Percentiles rank a stretch among this genome's conserved stretches.
Evolutionary conservation across 345 rosid species (phyloP).

Genomic region (Iberis pinnata): DNA sequence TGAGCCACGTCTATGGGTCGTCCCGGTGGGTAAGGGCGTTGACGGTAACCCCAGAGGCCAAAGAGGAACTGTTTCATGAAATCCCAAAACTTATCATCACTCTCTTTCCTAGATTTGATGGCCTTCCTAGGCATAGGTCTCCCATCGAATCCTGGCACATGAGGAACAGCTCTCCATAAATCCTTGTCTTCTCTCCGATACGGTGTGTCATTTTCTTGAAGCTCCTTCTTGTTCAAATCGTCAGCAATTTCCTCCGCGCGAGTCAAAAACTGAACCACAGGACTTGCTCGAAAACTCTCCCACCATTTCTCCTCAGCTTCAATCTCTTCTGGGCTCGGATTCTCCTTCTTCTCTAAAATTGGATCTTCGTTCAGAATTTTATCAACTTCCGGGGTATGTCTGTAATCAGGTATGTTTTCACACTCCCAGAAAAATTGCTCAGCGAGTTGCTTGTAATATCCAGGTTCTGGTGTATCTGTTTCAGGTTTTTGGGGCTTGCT

Average conservation of each 20-base stretch:
- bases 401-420: conserved; percentile 65
- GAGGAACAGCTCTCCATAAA: conserved; percentile 65
- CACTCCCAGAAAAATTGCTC: conserved; percentile 75
- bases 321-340: conserved; percentile 56
- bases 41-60: conserved; percentile 89
- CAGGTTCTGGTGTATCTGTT: conserved; percentile 33
- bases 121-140: conserved; percentile 89
- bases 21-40: conserved; percentile 78
- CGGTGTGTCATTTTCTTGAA: conserved; percentile 48
- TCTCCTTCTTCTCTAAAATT: conserved; percentile 54
- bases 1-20: conserved; percentile 84
- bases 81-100: conserved; percentile 93
- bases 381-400: conserved; percentile 76
- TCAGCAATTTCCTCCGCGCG: conserved; percentile 61
- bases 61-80: conserved; percentile 71
- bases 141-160: conserved; percentile 67
- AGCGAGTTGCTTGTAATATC: conserved; percentile 34
- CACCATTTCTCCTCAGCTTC: conserved; percentile 70
- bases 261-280: conserved; percentile 56
- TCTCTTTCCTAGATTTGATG: conserved; percentile 55
- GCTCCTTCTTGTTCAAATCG: conserved; percentile 52
- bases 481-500: conserved; percentile 34
- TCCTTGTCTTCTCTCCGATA: conserved; percentile 62
- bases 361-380: conserved; percentile 54
- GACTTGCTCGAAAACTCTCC: conserved; percentile 53